Evolutionary conservation across 805 yeast species (phyloP), one percentile per base, ranked within the genome.

Genomic region (Wickerhamiella allomyrinae): DNA sequence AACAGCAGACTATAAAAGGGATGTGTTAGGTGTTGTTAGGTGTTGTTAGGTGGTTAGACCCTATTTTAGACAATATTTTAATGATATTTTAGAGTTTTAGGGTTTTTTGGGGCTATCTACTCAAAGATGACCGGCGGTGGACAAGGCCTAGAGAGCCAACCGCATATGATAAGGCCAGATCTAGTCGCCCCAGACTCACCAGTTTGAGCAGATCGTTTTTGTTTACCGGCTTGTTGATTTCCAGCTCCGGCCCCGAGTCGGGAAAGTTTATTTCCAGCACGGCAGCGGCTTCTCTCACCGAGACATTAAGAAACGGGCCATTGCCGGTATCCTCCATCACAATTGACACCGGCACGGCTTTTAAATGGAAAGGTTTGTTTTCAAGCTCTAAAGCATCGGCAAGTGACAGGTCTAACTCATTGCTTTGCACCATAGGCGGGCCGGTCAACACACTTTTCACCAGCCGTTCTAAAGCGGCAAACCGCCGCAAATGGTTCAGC

Each of bases 311-410:
- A 17, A 25, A 29, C 19, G 41, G 31, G 27, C 29, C 37, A 1
- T 14, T 15, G 5, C 27, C 44, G 7, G 14, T 7, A 9, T 37
- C 22, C 29, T 41, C 35, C 29, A 44, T 10, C 1, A 46, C 20
- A 1, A 46, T 41, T 5, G 47, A 33, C 11, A 49, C 43, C 0
- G 44, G 45, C 9, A 41, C 35, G 3, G 46, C 22, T 20, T 31
- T 37, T 8, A 47, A 29, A 29, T 41, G 42, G 17, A 45, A 42
- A 3, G 53, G 51, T 40, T 51, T 54, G 27, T 44, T 46, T 19
- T 29, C 39, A 10, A 52, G 37, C 17, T 41, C 54, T 8, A 48
- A 39, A 1, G 54, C 57, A 22, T 53, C 57, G 14, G 54, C 53
- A 29, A 53, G 46, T 23, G 49, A 49, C n/a, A 53, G 35, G 31